Evolutionary conservation across 257 asterid genomes (phyloP).

Genomic region (Mitragyna speciosa): DNA sequence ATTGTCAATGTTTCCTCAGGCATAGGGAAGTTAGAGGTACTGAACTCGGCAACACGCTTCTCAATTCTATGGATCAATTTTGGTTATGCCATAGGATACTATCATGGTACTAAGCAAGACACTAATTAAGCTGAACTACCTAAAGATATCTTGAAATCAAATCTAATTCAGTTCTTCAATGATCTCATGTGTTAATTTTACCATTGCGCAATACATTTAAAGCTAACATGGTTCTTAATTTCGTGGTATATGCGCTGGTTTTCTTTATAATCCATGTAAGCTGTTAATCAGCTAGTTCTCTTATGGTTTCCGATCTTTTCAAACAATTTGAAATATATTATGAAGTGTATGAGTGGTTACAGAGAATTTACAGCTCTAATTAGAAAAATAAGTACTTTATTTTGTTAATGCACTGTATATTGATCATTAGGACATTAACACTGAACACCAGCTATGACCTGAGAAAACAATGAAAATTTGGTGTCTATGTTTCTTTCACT

Average conservation of each 20-base stretch:
- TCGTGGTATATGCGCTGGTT: too few relatives aligned
- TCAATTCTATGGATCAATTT: neutral
- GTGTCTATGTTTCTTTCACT: neutral
- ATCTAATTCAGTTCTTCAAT: too few relatives aligned
- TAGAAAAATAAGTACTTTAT: too few relatives aligned
- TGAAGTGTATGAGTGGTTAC: neutral
- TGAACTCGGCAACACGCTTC: neutral
- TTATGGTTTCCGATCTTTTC: too few relatives aligned
- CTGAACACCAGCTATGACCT: neutral
- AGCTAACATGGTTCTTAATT: too few relatives aligned
- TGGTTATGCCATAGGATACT: neutral
- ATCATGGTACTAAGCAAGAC: neutral
- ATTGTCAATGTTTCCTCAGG: slow-evolving; percentile 51
- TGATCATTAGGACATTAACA: neutral
- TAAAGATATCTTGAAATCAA: too few relatives aligned
- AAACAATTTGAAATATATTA: too few relatives aligned
- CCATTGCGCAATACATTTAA: neutral
- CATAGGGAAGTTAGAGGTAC: slow-evolving; percentile 34
- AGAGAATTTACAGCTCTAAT: neutral
- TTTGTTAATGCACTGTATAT: too few relatives aligned
- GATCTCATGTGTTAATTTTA: too few relatives aligned
- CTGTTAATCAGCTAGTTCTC: too few relatives aligned
- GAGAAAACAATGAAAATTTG: neutral
- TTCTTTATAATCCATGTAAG: too few relatives aligned
- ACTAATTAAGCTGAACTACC: too few relatives aligned